These are phyloP conservation scores for Myriosclerotinia scirpicola DNA, from an alignment of 2,329 filamentous ascomycete genomes.

Conservation along the genomic window DNA sequence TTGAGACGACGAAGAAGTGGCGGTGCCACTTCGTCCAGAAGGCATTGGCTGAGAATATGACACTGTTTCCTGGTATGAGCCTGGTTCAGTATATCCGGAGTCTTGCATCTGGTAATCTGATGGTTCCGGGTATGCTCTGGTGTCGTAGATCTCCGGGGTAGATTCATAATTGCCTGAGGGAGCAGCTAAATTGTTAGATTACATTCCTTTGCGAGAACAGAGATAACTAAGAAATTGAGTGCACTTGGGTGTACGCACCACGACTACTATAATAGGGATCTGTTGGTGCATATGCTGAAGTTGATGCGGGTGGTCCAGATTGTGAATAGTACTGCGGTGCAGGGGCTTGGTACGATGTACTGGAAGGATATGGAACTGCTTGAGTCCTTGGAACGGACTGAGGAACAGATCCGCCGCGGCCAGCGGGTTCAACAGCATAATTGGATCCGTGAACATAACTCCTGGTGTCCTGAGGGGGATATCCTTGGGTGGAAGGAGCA, in stretches of 20 bases:
- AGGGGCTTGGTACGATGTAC: constrained; percentile 27
- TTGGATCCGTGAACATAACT: constrained; percentile 38
- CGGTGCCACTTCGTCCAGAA: constrained; percentile 32
- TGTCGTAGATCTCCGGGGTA: constrained; percentile 31
- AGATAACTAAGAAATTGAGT: constrained; percentile 27
- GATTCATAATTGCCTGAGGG: constrained; percentile 32
- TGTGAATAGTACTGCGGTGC: constrained; percentile 34
- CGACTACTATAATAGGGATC: constrained; percentile 57
- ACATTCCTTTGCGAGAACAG: constrained; percentile 29
- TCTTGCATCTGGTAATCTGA: constrained; percentile 25
- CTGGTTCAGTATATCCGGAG: constrained; percentile 24
- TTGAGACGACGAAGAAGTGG: constrained; percentile 32
- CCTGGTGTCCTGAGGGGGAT: constrained; percentile 34
- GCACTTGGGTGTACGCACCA: constrained; percentile 53
- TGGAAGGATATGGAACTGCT: constrained; percentile 26
- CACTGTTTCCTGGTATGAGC: constrained; percentile 31
- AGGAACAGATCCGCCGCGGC: constrained; percentile 25
- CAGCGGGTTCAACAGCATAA: constrained; percentile 30
- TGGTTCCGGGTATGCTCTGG: constrained; percentile 31
- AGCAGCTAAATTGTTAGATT: constrained; percentile 41
- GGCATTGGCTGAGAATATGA: constrained; percentile 33
- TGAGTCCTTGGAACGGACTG: constrained; percentile 27
- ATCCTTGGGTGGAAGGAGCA: constrained; percentile 20
- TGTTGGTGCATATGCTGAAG: constrained; percentile 45
- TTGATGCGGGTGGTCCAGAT: constrained; percentile 41